A percentile compares a stretch with the other conserved stretches of the same genome.
Conservation (phyloP, 2,329 filamentous ascomycete genomes). For the Beauveria rudraprayagi region DNA sequence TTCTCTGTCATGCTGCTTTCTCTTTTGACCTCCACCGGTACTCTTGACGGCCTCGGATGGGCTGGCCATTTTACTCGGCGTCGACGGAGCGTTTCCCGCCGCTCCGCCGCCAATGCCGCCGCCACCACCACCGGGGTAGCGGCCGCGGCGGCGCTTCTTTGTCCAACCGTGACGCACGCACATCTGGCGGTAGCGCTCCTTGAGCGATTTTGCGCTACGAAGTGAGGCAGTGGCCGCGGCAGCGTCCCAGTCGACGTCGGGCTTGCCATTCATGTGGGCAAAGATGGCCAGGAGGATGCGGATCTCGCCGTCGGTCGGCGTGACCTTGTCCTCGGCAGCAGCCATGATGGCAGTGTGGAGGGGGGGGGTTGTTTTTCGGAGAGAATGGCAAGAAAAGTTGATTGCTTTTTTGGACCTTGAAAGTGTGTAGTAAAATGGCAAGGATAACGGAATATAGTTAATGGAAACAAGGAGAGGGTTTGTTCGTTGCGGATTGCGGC, state of each 20-base stretch:
- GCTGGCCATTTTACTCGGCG: constrained; percentile 8
- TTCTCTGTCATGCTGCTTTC: background rate
- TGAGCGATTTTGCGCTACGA: constrained; percentile 34
- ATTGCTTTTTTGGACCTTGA: background rate
- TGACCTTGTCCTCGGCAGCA: constrained; percentile 1
- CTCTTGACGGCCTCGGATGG: constrained; percentile 25
- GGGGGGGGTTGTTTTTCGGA: background rate
- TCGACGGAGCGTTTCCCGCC: background rate
- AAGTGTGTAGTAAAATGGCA: too few relatives aligned
- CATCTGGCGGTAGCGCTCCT: constrained; percentile 34
- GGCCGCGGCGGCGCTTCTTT: constrained; percentile 12
- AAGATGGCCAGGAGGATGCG: constrained; percentile 34
- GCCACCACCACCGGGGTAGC: too few relatives aligned
- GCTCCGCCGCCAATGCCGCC: background rate
- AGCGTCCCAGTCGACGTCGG: constrained; percentile 32
- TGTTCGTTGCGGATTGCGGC: too few relatives aligned
- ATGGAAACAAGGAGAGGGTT: too few relatives aligned
- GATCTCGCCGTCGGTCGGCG: constrained; percentile 27
- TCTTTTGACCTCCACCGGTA: constrained; percentile 19
- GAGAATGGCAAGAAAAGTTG: background rate
- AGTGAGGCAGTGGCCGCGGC: constrained; percentile 29
- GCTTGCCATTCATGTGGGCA: constrained; percentile 32
- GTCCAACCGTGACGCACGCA: constrained; percentile 33
- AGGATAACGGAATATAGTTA: too few relatives aligned
- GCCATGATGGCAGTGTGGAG: constrained; percentile 11